Base-by-base conservation (phyloP, 257 asterid genomes). In the Jaltomata sinuosa region DNA sequence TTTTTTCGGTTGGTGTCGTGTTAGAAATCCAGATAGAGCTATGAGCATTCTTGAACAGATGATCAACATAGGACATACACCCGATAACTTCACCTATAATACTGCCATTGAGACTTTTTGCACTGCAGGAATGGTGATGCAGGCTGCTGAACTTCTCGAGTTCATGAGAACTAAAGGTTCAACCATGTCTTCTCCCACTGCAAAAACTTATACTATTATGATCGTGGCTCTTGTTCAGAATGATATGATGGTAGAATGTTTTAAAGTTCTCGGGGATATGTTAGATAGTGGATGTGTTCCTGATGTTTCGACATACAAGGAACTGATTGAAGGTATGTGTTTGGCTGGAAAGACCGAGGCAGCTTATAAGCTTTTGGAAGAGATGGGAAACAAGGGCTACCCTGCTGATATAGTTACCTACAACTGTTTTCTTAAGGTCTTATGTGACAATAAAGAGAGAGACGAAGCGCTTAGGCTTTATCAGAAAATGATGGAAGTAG, bases 1-100 rank as follows among this genome's bases (percentile, higher is more conserved):
- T 91, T 94, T 96, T 85, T 94, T 94, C 1, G 98, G 98, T 27
- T 94, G 98, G 98, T 94, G 98, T 61, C 89, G 97, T 89, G 96
- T 94, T 40, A 89, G 97, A 83, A 92, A 92, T 84, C 99, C 99
- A 0, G 84, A 59, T 32, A 88, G 95, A 87, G 98, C 90, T 68
- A 92, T 96, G 94, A 80, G 81, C 47, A 71, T 93, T 78, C 93
- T 96, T 31, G 95, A 96, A 71, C 94, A 94, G 61, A 96, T 96
- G 99, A 94, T 96, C 19, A 77, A 77, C 9, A 62, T 81, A 88
- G 98, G 99, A 34, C 89, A 87, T 83, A 86, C 91, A 19, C 99
- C 98, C 36, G 98, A 96, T 34, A 91, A 88, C 83, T 94, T 94
- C 91, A 88, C 94, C 0, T 96, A 96, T 65, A 96, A 93, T 84